Evolutionary conservation across 805 yeast genomes (phyloP), one percentile per base, ranked within the genome.

Genomic region (Kockiozyma suomiensis): DNA sequence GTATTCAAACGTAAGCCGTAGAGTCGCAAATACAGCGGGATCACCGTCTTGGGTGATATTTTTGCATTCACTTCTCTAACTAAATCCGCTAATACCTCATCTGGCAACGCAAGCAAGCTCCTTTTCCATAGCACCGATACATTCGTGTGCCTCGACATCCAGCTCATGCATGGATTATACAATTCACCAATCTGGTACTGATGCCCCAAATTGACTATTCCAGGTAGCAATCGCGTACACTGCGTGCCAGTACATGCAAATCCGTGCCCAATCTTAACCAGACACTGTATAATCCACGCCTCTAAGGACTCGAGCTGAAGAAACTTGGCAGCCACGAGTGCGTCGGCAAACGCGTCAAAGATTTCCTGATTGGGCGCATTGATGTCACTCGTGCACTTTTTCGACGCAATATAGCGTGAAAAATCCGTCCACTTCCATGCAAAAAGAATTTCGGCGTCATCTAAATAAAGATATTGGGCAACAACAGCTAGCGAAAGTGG

Each of bases 351-450:
- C 7, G 53, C 23, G 40, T 62, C 66, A 10, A 62, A 43, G 12
- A 62, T 60, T 32, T 62, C 66, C 26, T 54, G 64, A 10, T 54
- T 51, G 8, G 66, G 66, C 13, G 66, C 59, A 35, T 62, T 62
- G 25, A 60, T 56, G 30, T 62, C 65, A 33, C 47, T 48, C 17
- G 66, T 32, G 33, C 66, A 62, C 28, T 61, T 60, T 3, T 41
- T 37, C 17, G 66, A 60, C 28, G 50, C 51, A 10, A 62, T 28
- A 33, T 62, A 62, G 13, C 66, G 61, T 21, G 54, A 30, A 40
- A 62, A 62, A 50, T 62, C 66, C 0, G 66, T 62, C 66, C 66
- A 62, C 25, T 62, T 62, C 65, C 66, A 62, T 13, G 61, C 51
- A 46, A 60, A 56, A 4, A 62, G 47, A 6, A 62, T 37, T 17